Evolutionary conservation across 306 rosid genomes (phyloP).

Genomic region (barrel medic (Medicago truncatula)): MtrunA17r5.0-ANR NC_053046.1:40274501-40275000

Average conservation of each 20-base stretch:
- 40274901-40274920: conserved; percentile 79
- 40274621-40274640: background rate
- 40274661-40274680: conserved; percentile 32
- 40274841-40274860: conserved; percentile 36
- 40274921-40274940: conserved; percentile 79
- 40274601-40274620: conserved; percentile 16
- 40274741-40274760: conserved; percentile 79
- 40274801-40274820: conserved; percentile 60
- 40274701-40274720: conserved; percentile 71
- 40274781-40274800: conserved; percentile 84
- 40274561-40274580: conserved; percentile 18
- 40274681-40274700: conserved; percentile 61
- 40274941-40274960: conserved; percentile 96
- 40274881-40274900: conserved; percentile 95
- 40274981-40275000: conserved; percentile 78
- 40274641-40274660: conserved; percentile 1
- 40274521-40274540: conserved; percentile 3
- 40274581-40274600: background rate
- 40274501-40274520: conserved; percentile 5
- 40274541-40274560: conserved; percentile 32
- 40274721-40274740: conserved; percentile 68
- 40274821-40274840: conserved; percentile 28
- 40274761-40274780: conserved; percentile 84
- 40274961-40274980: conserved; percentile 99
- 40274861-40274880: conserved; percentile 31